These are phyloP conservation scores for Biscogniauxia mediterranea DNA, from an alignment of 2,329 filamentous ascomycete genomes.

Conservation along the genomic window DNA sequence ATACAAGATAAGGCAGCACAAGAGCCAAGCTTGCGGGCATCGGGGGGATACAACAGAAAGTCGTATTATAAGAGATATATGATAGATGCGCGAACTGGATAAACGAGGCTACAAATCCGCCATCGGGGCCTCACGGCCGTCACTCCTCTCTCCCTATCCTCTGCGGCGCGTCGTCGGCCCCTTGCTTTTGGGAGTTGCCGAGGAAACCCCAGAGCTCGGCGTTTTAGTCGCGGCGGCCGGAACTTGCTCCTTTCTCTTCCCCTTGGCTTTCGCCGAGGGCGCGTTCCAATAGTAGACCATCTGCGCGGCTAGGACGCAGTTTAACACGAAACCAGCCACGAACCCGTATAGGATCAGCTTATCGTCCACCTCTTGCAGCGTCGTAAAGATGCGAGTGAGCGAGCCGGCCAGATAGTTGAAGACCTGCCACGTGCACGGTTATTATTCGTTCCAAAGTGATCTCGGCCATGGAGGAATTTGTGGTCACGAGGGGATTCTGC, in stretches of 20 bases:
- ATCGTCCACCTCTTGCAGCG: conserved; percentile 94
- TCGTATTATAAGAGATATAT: background rate
- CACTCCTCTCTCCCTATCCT: conserved; percentile 28
- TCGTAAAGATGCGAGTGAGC: conserved; percentile 94
- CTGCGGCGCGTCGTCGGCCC: conserved; percentile 43
- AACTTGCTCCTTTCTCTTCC: conserved; percentile 41
- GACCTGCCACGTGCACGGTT: conserved; percentile 56
- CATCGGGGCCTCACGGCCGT: background rate
- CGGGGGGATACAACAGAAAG: background rate
- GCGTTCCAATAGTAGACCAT: conserved; percentile 97
- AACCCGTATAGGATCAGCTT: conserved; percentile 95
- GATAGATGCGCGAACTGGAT: background rate
- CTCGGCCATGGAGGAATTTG: background rate
- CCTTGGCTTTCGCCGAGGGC: conserved; percentile 44
- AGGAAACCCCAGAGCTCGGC: conserved; percentile 26
- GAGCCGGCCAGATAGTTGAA: conserved; percentile 97
- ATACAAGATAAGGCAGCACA: background rate
- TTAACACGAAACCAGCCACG: conserved; percentile 86
- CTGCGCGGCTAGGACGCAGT: conserved; percentile 80
- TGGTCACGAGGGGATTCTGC: background rate
- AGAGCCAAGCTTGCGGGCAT: background rate
- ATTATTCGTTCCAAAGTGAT: conserved; percentile 1
- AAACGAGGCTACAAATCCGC: background rate
- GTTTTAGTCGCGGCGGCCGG: conserved; percentile 20
- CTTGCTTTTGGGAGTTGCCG: conserved; percentile 36